Evolutionary conservation across 2,329 filamentous ascomycete species (phyloP), one percentile per base, ranked within the genome.

Genomic region (Aspergillus pseudoglaucus): DNA sequence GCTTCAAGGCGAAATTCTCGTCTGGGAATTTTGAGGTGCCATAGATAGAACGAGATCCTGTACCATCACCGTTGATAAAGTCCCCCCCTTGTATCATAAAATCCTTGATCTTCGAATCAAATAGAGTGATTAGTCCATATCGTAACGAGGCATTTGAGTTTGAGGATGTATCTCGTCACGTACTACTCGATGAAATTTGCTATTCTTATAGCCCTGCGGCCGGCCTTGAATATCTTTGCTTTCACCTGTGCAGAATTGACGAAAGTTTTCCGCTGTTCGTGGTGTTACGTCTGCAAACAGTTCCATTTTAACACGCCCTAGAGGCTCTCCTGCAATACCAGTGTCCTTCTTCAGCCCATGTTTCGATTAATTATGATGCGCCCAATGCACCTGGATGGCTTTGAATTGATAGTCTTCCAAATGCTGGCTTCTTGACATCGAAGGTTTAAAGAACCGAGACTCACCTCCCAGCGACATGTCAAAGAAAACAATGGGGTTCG

Each of bases 71-170:
- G 61, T 95, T 90, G 53, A 95, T 75, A 68, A 97, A 97, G 69
- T 98, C 93, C 46, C 93, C 93, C 41, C 91, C 91, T 69, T 98
- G 93, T 62, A 93, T 87, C 91, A 97, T 97, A 74, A 97, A 96
- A 61, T 88, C 87, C 71, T 87, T 88, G 67, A 96, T 95, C 88
- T 94, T 55, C 32, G 17, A 4, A 4, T 4, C 42, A 14, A 12
- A 37, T 30, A 33, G 6, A 32, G 17, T 20, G 9, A 18, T 20
- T 20, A 39, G 37, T 12, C 8, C n/a, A 12, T 18, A 10, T 12
- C 15, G 18, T 12, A 39, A 20, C 9, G 18, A 22, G 37, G 15
- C 15, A 22, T 39, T 17, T 18, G 37, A 18, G 17, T 8, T 18
- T 17, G n/a, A 39, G 25, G 10, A 27, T 27, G 25, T 27, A 30